Evolutionary conservation across 2,329 filamentous ascomycete species (phyloP).

Genomic region (Fusarium irregulare): DNA sequence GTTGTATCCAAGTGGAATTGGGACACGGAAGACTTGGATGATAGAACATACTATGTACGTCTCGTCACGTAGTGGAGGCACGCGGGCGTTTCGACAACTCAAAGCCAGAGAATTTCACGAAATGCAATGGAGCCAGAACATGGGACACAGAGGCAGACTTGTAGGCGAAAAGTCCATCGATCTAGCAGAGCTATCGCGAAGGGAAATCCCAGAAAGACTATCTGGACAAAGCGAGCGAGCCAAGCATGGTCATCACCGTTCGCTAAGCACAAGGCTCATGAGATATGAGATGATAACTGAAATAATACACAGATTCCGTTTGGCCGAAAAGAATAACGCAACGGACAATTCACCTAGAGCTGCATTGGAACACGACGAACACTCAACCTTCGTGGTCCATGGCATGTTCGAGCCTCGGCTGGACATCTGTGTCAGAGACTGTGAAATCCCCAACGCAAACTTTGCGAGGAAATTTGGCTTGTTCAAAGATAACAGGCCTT

Average conservation of each 20-base stretch:
- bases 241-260: neutral
- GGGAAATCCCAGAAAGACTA: neutral
- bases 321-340: slow-evolving; percentile 2
- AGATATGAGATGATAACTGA: slow-evolving; percentile 8
- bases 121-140: slow-evolving; percentile 54
- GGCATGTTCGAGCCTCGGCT: slow-evolving; percentile 23
- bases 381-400: slow-evolving; percentile 4
- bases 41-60: slow-evolving; percentile 58
- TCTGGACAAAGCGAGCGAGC: neutral
- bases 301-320: slow-evolving; percentile 21
- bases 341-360: neutral
- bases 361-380: neutral
- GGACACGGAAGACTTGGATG: slow-evolving; percentile 55
- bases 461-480: slow-evolving; percentile 58
- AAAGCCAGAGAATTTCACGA: slow-evolving; percentile 56
- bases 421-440: slow-evolving; percentile 46
- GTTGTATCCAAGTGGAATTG: slow-evolving; percentile 44
- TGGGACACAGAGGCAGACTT: slow-evolving; percentile 47
- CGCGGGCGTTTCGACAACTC: slow-evolving; percentile 52
- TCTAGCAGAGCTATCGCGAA: slow-evolving; percentile 17
- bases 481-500: slow-evolving; percentile 47
- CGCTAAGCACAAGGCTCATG: slow-evolving; percentile 6
- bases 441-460: slow-evolving; percentile 56
- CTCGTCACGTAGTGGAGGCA: slow-evolving; percentile 53
- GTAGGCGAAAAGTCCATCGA: slow-evolving; percentile 49